Base-by-base conservation (phyloP, 1,284 basidiomycete species). In the Leccinum angustisporum region DNA sequence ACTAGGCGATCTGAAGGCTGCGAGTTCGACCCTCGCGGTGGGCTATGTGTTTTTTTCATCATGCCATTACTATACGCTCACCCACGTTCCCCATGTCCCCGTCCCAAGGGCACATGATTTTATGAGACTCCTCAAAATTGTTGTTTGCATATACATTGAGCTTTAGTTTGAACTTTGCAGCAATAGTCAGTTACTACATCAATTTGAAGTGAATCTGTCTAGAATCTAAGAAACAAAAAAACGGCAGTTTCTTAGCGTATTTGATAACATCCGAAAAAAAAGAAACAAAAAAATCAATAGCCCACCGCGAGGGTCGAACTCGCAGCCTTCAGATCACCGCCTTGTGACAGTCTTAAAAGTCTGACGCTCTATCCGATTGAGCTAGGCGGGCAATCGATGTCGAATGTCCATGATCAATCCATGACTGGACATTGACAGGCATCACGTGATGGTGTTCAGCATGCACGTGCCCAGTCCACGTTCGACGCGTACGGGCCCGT, bases 221-320 rank as follows among this genome's bases (percentile, higher is more conserved):
- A 11, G 18, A 38, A 36, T 25, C 25, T 25, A 27, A 27, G 27
- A 6, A 27, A 27, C 27, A 27, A 27, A 27, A 6, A 27, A 27
- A 27, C 27, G 25, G 3, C 25, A 4, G 25, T 25, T 25, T 25
- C 25, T 25, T 25, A 25, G 25, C 25, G 4, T 25, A 27, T 27
- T 27, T 27, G 1, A 27, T 27, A 27, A 27, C 27, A 27, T 27
- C n/a, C 27, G 27, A 38, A 16, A 6, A 38, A 8, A 38, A 40
- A 40, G 27, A 27, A 27, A 8, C 30, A 36, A 36, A 36, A 36
- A 48, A 21, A 11, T 46, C 18, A 18, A 55, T 87, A 90, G 88
- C 87, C 88, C 88, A 91, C 88, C 88, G 88, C 87, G 88, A 90
- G 89, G 88, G 88, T 91, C 89, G 88, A 91, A 91, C 88, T 90